phyloP scores from a whole-genome alignment of 2,329 filamentous ascomycete species.

The Hymenoscyphus salicellus region DNA sequence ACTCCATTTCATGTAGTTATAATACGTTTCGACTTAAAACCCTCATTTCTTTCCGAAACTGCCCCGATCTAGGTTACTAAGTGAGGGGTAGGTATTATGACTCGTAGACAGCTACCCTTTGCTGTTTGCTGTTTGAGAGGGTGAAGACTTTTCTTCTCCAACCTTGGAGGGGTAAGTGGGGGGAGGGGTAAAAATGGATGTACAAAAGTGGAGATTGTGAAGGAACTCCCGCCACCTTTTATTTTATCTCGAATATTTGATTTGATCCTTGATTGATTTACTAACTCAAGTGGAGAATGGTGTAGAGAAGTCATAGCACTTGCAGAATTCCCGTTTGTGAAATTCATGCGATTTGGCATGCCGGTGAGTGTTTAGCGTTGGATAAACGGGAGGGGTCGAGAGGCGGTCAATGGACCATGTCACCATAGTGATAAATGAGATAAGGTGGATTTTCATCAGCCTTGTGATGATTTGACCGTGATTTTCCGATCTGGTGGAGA shows the following conservation, averaged over 20 bases:
- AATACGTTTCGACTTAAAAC: neutral
- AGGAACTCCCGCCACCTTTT: neutral
- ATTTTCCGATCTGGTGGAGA: neutral
- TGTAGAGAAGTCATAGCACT: neutral
- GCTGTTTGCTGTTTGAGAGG: neutral
- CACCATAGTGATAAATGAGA: neutral
- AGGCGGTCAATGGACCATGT: neutral
- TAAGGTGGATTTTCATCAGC: neutral
- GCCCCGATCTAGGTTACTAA: neutral
- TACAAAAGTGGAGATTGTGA: neutral
- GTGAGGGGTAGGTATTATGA: constrained; percentile 2
- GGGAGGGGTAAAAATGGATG: constrained; percentile 1
- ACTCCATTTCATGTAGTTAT: neutral
- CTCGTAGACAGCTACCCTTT: neutral
- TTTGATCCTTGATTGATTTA: neutral
- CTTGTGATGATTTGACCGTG: neutral
- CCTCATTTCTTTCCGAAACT: neutral
- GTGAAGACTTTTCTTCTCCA: neutral
- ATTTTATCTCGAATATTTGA: neutral
- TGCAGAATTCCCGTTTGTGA: neutral
- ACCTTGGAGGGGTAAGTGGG: neutral
- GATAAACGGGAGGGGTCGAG: neutral
- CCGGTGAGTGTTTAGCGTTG: neutral
- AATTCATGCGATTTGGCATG: neutral
- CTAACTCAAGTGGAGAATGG: neutral